Evolutionary conservation across 371 early-diverging fungal genomes (phyloP), one percentile per base, ranked within the genome.

Genomic region (Mucor racemosus): DNA sequence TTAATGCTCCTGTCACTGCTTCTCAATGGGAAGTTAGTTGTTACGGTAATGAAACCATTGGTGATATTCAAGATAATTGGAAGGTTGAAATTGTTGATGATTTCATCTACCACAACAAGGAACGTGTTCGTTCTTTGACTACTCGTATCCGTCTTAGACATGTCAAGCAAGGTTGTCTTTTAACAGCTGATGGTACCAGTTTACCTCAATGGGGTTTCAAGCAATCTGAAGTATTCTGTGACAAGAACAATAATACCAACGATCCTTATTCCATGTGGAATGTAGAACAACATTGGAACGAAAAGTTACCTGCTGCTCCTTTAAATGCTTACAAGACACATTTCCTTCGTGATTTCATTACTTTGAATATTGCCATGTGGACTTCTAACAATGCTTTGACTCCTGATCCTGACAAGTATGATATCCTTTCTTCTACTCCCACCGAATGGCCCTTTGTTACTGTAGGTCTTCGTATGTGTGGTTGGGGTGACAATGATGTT

Each of bases 161-260:
- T 76, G 78, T 76, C 8, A 67, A 74, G 35, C 77, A 88, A 38
- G 91, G 92, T n/a, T 98, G 98, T 74, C 89, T 95, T 39, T 80
- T 99, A 60, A 77, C 86, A 5, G 89, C 94, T 10, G 86, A 91
- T 48, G 89, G 90, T 39, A 88, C 87, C 19, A 88, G 87, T 33
- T 87, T 98, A 42, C 99, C 99, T 4, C 89, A 94, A 66, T 99
- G 99, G 99, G 99, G 99, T 13, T 98, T 96, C 86, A 90, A 91
- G 65, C 99, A 99, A 79, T 85, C 90, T 4, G 99, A 99, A 75
- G 95, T 99, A 1, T 81, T 84, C 5, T 99, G 99, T 78, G 91
- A 93, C 64, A 83, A 91, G 63, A 82, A 85, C 35, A 85, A 90
- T 58, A 74, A 85, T 13, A 82, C 89, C 14, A 74, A 79, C 15